Evolutionary conservation across 1,139 yeast genomes (phyloP), one percentile per base, ranked within the genome.

Genomic region (Magnusiomyces tetraspermus): DNA sequence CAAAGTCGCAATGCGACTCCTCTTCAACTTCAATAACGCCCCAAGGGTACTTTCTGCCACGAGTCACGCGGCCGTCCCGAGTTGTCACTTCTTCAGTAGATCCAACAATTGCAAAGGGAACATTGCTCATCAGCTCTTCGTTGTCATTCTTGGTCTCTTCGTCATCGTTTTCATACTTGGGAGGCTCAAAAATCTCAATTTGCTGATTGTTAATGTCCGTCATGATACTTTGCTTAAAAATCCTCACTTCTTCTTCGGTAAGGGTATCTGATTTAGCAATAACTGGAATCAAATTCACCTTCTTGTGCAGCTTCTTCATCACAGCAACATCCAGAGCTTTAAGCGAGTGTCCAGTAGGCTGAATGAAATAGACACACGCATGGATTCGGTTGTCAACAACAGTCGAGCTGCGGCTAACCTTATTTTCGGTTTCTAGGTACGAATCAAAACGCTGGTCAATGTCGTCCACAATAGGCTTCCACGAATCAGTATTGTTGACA

Each of bases 11-110:
- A 68, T 94, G 97, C 51, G 82, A 81, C 71, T 88, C 95, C 69
- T 92, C 92, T 69, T 90, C 97, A 59, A 94, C 95, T 71, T 92
- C 97, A 65, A 92, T 85, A 26, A 85, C 76, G 59, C 99, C 99
- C 99, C 99, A 94, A 58, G 98, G 98, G 70, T 94, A 94, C 60
- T 78, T 74, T 72, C 99, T 86, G 59, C 97, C 97, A 67, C 97
- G 83, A 47, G 89, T 95, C 43, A 73, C 66, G 67, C 85, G 77
- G 50, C 97, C 97, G 63, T 85, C 89, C 33, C 77, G 64, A 49
- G 86, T 82, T 62, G 77, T 77, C 40, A 90, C 88, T 60, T 80
- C 83, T 57, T 76, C 75, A 31, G 92, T 85, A 23, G 97, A 88
- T 31, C 97, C 98, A 52, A 94, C 87, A 59, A 92, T 84, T 19